phyloP scores from a whole-genome alignment of 2,329 filamentous ascomycete genomes.

The Monosporascus cannonballus region DNA sequence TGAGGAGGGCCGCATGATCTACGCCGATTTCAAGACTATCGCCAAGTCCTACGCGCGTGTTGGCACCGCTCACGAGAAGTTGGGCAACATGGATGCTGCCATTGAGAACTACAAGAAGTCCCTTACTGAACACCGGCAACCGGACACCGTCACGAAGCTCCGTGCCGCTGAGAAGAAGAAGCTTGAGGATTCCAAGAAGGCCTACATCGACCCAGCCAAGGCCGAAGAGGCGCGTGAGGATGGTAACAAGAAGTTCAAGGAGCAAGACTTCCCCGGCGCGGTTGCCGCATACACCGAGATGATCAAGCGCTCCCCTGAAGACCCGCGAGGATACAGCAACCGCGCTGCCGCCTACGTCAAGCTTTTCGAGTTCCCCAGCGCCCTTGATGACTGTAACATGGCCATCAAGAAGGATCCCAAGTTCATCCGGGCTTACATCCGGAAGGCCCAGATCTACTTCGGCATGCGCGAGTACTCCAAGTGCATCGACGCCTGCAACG shows the following conservation, averaged over 20 bases:
- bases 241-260: slow-evolving; percentile 96
- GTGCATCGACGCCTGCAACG: slow-evolving; percentile 81
- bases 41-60: slow-evolving; percentile 98
- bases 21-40: slow-evolving; percentile 96
- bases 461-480: slow-evolving; percentile 98
- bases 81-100: slow-evolving; percentile 71
- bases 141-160: slow-evolving; percentile 88
- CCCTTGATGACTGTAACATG: slow-evolving; percentile 84
- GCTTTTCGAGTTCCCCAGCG: slow-evolving; percentile 89
- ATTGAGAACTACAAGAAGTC: slow-evolving; percentile 90
- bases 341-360: slow-evolving; percentile 96
- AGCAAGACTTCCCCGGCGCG: slow-evolving; percentile 87
- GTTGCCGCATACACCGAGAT: slow-evolving; percentile 94
- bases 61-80: slow-evolving; percentile 87
- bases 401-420: slow-evolving; percentile 86
- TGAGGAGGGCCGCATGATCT: slow-evolving; percentile 80
- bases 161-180: slow-evolving; percentile 85
- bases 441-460: slow-evolving; percentile 91
- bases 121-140: slow-evolving; percentile 92
- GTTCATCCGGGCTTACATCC: slow-evolving; percentile 93
- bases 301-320: slow-evolving; percentile 89
- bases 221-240: slow-evolving; percentile 93
- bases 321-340: slow-evolving; percentile 94
- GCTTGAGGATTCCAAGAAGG: slow-evolving; percentile 64
- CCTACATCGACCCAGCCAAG: slow-evolving; percentile 85